Base-by-base conservation (phyloP, 2,329 filamentous ascomycete species). In the Gyromitra esculenta region DNA sequence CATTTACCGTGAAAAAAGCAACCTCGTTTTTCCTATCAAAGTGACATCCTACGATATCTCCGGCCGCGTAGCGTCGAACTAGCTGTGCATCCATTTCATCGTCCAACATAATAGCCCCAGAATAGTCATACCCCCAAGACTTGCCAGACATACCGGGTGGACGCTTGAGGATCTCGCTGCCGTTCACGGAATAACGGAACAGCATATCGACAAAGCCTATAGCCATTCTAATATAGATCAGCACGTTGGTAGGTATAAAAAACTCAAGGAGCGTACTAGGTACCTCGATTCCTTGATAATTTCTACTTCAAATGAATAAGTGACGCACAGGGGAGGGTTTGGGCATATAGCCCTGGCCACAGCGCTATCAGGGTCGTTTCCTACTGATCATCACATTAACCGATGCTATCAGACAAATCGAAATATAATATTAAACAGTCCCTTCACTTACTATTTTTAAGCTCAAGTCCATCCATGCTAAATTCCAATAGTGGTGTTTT, bases 1-100 rank as follows among this genome's bases (percentile, higher is more conserved):
- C 72, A 7, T 75, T 71, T 2, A 63, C 2, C 0, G 72, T 71
- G n/a, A 75, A 75, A 25, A 48, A 64, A 9, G 59, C 72, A 18
- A 57, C 35, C 0, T 43, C 13, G 5, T 48, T n/a, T 64, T 25
- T 57, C 18, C 21, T 45, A 2, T 71, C 39, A 6, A 75, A 71
- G 15, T 63, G 43, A 57, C 65, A 75, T 1, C 72, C 72, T 8
- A 75, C 35, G 8, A 13, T 41, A 43, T 64, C 72, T 0, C 41
- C 41, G 1, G 18, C 21, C 1, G 41, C 59, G 56, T 50, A 70
- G 1, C 21, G 1, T 39, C 5, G 1, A n/a, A 15, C 21, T 0
- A 1, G 1, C 7, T 54, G 9, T 1, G 48, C 37, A 76, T 15
- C 5, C 7, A 31, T 9, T n/a, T 37, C 21, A 2, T 70, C 31